A percentile compares a stretch with the other conserved stretches of the same genome.
These are phyloP conservation scores for Vaccinium macrocarpon DNA, from an alignment of 148 eudicot genomes.

Conservation along the genomic window DNA sequence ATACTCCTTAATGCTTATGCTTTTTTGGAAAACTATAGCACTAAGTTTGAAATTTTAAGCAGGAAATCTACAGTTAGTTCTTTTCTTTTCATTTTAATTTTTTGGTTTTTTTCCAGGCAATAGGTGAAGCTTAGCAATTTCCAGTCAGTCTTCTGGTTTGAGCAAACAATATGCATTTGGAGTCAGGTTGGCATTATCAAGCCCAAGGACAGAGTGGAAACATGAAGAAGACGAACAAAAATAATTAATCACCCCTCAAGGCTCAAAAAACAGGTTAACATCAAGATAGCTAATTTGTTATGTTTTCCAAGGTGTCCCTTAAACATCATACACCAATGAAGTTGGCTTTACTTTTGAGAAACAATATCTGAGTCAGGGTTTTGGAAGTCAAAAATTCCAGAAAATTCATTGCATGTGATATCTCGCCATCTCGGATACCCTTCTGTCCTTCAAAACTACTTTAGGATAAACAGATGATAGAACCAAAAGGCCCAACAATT, in stretches of 20 bases:
- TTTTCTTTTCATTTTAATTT: not conserved
- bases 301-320: not conserved
- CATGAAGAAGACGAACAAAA: not conserved
- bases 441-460: not conserved
- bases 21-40: not conserved
- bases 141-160: too few relatives aligned
- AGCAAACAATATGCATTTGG: too few relatives aligned
- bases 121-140: too few relatives aligned
- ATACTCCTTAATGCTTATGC: not conserved
- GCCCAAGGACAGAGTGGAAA: not conserved
- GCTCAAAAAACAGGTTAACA: not conserved
- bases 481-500: not conserved
- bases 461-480: not conserved
- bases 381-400: not conserved
- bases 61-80: not conserved
- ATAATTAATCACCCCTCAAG: not conserved
- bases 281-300: not conserved
- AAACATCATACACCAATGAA: not conserved
- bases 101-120: too few relatives aligned
- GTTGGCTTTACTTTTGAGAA: not conserved
- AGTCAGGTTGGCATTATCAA: not conserved
- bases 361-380: not conserved
- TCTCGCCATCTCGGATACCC: not conserved
- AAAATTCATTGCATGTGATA: not conserved
- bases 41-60: not conserved